These are phyloP conservation scores for Picea sitchensis DNA, from an alignment of 75 land plant species.

Conservation along the genomic window DNA sequence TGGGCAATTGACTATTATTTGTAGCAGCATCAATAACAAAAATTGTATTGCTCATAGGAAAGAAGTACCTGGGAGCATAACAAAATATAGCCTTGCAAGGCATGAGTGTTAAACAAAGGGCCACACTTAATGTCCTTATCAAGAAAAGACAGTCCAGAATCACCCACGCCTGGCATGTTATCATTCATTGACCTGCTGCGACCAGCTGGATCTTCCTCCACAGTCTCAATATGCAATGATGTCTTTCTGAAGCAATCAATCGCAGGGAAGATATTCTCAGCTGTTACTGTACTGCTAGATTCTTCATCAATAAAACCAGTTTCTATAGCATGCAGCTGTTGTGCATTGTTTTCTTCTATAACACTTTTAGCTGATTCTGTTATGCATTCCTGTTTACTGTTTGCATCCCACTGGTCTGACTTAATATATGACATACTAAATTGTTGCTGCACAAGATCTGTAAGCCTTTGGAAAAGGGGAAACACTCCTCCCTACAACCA, in stretches of 20 bases:
- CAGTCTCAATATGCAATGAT: constrained; percentile 16
- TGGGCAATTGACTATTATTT: neutral
- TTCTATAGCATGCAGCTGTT: neutral
- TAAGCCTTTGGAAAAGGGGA: constrained; percentile 41
- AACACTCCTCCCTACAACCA: constrained; percentile 52
- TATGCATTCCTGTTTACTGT: neutral
- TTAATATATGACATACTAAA: neutral
- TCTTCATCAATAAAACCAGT: neutral
- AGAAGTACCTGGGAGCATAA: constrained; percentile 86
- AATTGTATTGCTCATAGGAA: constrained; percentile 6
- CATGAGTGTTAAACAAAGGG: constrained; percentile 69
- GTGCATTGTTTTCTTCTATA: neutral
- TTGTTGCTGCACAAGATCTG: constrained; percentile 22
- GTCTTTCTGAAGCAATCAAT: constrained; percentile 14
- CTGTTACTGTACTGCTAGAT: constrained; percentile 12
- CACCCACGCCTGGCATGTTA: neutral
- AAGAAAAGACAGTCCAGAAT: constrained; percentile 29
- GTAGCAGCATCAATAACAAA: neutral
- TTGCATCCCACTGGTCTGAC: neutral
- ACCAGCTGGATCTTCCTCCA: constrained; percentile 17
- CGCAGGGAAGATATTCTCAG: constrained; percentile 33
- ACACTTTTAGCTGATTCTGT: neutral
- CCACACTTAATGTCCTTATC: constrained; percentile 17
- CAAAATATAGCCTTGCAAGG: constrained; percentile 83
- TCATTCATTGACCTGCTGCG: neutral